Conservation (phyloP, 306 rosid species). For the Boehmeria nivea region DNA sequence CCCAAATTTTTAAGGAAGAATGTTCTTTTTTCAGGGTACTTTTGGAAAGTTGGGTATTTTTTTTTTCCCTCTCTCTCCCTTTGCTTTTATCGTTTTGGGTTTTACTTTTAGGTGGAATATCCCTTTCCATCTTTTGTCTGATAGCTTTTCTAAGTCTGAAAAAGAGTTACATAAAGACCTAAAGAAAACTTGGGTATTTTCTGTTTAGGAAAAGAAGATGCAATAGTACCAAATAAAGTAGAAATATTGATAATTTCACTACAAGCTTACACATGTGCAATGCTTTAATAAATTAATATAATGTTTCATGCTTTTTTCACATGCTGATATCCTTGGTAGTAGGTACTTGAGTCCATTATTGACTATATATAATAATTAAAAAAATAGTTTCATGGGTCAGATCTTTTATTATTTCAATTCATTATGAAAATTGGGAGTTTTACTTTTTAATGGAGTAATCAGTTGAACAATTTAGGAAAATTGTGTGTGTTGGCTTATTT, state of each 20-base stretch:
- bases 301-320: constrained; percentile 1
- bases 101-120: constrained; percentile 20
- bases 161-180: background rate
- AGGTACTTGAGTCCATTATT: background rate
- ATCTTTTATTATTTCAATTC: too few species aligned
- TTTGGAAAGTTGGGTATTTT: constrained; percentile 3
- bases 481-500: too few species aligned
- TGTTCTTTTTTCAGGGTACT: background rate
- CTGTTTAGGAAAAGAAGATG: background rate
- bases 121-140: constrained; percentile 18
- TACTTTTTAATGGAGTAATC: too few species aligned
- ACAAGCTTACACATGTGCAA: constrained; percentile 3
- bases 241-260: background rate
- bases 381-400: too few species aligned
- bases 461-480: too few species aligned
- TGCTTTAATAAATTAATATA: background rate
- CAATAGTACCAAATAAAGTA: background rate
- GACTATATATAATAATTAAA: too few species aligned
- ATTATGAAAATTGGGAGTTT: too few species aligned
- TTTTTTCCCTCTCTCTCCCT: background rate
- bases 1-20: constrained; percentile 4
- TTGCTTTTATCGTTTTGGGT: background rate
- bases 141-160: background rate
- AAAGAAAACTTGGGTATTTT: constrained; percentile 9
- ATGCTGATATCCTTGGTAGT: background rate